Conservation (phyloP, 495 filamentous ascomycete genomes). For the Daldinia grandis region DNA sequence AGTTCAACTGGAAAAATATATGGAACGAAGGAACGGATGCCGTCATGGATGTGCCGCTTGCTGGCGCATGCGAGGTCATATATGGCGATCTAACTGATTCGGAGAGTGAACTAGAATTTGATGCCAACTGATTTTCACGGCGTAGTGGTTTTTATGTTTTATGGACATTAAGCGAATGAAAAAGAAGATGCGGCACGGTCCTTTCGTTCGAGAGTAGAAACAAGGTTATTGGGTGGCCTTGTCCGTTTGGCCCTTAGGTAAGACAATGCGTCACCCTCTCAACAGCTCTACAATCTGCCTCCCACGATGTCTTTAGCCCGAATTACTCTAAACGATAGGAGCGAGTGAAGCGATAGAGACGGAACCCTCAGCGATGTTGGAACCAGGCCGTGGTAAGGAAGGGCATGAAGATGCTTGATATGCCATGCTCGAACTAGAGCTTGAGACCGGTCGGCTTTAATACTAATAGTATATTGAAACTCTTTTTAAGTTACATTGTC, state of each 20-base stretch:
- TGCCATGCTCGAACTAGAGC: background rate
- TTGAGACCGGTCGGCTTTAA: background rate
- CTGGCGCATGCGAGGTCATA: slow-evolving; percentile 94
- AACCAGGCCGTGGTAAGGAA: background rate
- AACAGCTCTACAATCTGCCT: background rate
- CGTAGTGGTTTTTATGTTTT: background rate
- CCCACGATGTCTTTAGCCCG: no score
- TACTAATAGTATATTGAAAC: background rate
- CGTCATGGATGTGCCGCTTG: slow-evolving; percentile 95
- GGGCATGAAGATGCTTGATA: background rate
- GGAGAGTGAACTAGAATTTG: slow-evolving; percentile 29
- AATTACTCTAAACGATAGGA: background rate
- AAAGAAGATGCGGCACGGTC: background rate
- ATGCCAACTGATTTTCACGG: slow-evolving; percentile 23
- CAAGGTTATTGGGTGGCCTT: background rate
- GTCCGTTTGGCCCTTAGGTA: background rate
- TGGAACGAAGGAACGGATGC: slow-evolving; percentile 97
- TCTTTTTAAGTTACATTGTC: background rate
- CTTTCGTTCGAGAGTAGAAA: background rate
- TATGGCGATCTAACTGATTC: slow-evolving; percentile 62
- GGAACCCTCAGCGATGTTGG: no score
- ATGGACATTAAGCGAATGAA: background rate
- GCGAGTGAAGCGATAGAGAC: background rate
- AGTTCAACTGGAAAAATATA: slow-evolving; percentile 75
- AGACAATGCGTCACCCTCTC: background rate